phyloP scores from a whole-genome alignment of 129 eudicot genomes.

The Ambrosia trifida region DNA sequence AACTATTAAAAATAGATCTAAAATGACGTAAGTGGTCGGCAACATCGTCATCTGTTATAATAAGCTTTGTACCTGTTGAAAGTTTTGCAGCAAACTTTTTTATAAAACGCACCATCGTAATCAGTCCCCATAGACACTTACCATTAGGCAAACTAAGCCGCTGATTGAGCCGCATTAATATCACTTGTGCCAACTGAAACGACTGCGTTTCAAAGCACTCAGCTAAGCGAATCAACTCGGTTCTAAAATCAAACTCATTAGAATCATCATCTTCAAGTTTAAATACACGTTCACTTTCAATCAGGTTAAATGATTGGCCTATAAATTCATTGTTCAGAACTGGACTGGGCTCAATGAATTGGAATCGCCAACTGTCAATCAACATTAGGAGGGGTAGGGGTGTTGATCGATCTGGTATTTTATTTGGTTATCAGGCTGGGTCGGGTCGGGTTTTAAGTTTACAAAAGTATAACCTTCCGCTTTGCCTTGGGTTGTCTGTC shows the following conservation, averaged over 20 bases:
- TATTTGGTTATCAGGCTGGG: too few relatives aligned
- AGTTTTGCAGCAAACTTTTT: background rate
- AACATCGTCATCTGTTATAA: background rate
- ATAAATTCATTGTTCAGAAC: too few relatives aligned
- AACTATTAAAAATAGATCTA: background rate
- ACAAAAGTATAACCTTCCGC: too few relatives aligned
- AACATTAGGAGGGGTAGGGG: too few relatives aligned
- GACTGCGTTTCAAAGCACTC: conserved; percentile 84
- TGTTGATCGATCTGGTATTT: too few relatives aligned
- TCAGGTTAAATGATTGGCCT: too few relatives aligned
- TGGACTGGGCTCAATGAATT: too few relatives aligned
- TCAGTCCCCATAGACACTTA: conserved; percentile 19
- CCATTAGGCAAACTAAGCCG: conserved; percentile 57
- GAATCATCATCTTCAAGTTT: background rate
- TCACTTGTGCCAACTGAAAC: conserved; percentile 60
- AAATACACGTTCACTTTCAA: too few relatives aligned
- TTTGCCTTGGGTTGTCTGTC: too few relatives aligned
- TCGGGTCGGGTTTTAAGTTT: too few relatives aligned
- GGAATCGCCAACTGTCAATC: too few relatives aligned
- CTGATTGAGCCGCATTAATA: conserved; percentile 75
- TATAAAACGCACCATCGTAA: background rate
- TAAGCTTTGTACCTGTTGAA: background rate
- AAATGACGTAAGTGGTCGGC: background rate
- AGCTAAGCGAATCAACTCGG: conserved; percentile 64
- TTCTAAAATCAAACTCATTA: conserved; percentile 48